These are phyloP conservation scores for Thuja plicata DNA, from an alignment of 83 land plant species.

Conservation along the genomic window DNA sequence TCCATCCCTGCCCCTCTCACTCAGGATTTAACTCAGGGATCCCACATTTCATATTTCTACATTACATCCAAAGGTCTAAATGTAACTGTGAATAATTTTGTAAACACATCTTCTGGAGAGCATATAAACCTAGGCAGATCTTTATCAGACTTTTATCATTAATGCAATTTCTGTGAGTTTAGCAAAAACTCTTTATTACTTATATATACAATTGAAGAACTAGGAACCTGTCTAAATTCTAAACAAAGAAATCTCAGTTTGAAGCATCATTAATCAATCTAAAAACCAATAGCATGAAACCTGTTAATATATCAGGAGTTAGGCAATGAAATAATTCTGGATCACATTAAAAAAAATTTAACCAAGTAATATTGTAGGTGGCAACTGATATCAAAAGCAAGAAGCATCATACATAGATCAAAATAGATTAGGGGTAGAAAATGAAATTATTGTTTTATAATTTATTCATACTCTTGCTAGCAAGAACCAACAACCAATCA, in stretches of 20 bases:
- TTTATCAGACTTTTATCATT: neutral
- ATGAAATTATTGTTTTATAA: neutral
- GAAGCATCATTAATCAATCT: neutral
- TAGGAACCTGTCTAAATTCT: neutral
- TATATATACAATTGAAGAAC: neutral
- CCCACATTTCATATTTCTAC: neutral
- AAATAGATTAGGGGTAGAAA: neutral
- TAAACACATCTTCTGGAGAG: neutral
- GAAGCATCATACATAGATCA: neutral
- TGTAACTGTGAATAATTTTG: neutral
- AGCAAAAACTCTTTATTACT: neutral
- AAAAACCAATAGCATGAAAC: neutral
- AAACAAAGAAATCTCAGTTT: neutral
- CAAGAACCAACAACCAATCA: neutral
- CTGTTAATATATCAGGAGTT: neutral
- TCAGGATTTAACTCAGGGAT: neutral
- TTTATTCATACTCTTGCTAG: neutral
- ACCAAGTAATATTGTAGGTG: neutral
- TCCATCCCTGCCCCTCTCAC: neutral
- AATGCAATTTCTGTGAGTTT: neutral
- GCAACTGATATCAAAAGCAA: neutral
- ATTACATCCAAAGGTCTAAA: neutral
- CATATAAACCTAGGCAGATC: neutral
- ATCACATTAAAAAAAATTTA: neutral
- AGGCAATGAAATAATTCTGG: neutral